A percentile compares a stretch with the other conserved stretches of the same genome.
phyloP scores from a whole-genome alignment of 352 stramenopile genomes.

The Globisporangium cederbergense region DNA sequence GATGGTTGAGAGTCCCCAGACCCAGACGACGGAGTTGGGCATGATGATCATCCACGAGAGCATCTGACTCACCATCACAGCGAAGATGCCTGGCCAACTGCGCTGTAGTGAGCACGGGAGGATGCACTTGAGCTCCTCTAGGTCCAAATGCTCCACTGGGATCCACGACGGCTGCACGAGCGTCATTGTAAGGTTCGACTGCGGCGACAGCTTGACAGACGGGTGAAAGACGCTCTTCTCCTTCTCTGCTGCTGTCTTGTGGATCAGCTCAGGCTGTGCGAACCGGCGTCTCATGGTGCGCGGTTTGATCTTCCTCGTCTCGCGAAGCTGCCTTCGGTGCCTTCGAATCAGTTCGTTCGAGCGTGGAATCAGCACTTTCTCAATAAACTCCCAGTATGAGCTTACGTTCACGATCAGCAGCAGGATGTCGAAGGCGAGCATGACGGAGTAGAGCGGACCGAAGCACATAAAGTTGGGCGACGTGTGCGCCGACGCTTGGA shows the following conservation, averaged over 20 bases:
- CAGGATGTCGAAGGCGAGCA: slow-evolving; percentile 23
- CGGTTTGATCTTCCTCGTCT: slow-evolving; percentile 6
- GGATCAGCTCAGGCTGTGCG: background rate
- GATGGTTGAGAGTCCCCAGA: slow-evolving; percentile 28
- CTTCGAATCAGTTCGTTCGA: slow-evolving; percentile 17
- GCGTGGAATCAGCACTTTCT: slow-evolving; percentile 14
- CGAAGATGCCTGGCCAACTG: slow-evolving; percentile 30
- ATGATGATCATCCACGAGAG: slow-evolving; percentile 61
- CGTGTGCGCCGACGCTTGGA: slow-evolving; percentile 9
- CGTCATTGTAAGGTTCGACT: background rate
- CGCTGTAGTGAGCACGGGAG: slow-evolving; percentile 38
- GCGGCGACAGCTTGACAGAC: background rate
- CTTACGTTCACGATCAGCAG: slow-evolving; percentile 22
- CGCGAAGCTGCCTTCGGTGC: slow-evolving; percentile 10
- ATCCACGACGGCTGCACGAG: slow-evolving; percentile 15
- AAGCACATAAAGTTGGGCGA: slow-evolving; percentile 24
- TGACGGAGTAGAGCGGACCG: slow-evolving; percentile 25
- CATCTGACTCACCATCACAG: slow-evolving; percentile 26
- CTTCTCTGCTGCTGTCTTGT: background rate
- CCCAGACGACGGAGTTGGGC: slow-evolving; percentile 48
- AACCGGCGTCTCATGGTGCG: slow-evolving; percentile 5
- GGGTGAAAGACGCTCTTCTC: background rate
- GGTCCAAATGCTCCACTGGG: slow-evolving; percentile 14
- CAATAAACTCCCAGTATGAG: slow-evolving; percentile 19
- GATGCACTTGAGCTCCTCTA: slow-evolving; percentile 11